These are phyloP conservation scores for Fusarium sp. DNA, from an alignment of 2,329 filamentous ascomycete species.

Conservation along the genomic window DNA sequence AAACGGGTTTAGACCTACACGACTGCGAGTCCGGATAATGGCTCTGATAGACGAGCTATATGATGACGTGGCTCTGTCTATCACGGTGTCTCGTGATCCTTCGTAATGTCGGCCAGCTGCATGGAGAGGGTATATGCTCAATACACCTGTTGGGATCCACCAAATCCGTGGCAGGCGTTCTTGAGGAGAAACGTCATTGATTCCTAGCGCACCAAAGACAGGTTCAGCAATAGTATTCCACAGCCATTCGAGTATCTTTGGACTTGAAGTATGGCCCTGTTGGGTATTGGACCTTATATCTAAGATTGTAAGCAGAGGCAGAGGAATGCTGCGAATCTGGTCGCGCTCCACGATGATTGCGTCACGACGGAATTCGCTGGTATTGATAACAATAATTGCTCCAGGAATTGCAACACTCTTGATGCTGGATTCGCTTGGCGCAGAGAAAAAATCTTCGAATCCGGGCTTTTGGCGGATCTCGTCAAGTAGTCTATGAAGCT, in stretches of 20 bases:
- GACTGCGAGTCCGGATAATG: background rate
- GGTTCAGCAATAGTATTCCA: background rate
- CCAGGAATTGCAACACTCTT: background rate
- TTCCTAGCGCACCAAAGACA: background rate
- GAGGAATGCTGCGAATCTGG: background rate
- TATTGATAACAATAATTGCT: background rate
- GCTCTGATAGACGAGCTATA: background rate
- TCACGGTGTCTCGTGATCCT: background rate
- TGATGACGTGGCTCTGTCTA: background rate
- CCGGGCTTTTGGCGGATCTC: background rate
- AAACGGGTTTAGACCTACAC: background rate
- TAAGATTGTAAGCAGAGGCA: background rate
- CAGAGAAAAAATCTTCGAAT: background rate
- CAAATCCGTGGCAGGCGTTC: background rate
- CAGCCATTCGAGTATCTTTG: background rate
- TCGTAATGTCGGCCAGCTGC: background rate
- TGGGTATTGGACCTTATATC: background rate
- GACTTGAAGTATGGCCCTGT: background rate
- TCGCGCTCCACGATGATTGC: background rate
- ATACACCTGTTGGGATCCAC: background rate
- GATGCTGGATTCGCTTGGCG: background rate
- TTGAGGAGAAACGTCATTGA: background rate
- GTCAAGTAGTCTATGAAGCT: background rate
- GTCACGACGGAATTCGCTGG: background rate
- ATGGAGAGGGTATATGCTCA: background rate